Conservation (phyloP, 208 protist species). For the Trypanosoma mega region DNA sequence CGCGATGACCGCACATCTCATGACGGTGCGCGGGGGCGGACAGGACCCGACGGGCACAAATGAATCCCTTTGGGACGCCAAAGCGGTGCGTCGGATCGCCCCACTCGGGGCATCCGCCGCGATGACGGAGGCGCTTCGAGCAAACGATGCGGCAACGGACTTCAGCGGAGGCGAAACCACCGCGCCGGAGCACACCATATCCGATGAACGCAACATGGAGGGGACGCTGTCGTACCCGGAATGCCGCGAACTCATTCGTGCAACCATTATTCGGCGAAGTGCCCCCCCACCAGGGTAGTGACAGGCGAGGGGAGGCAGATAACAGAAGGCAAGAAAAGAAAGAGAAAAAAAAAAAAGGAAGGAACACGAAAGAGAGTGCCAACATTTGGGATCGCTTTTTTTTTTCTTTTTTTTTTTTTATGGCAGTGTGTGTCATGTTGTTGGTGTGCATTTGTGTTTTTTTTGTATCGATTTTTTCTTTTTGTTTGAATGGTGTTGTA, state of each 20-base stretch:
- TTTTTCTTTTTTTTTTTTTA: too few species aligned
- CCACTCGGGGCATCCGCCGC: not conserved
- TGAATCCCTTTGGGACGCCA: constrained; percentile 35
- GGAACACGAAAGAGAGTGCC: not conserved
- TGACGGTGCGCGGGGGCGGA: constrained; percentile 37
- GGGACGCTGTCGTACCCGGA: constrained; percentile 61
- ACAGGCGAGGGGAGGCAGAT: not conserved
- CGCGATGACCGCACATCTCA: constrained; percentile 58
- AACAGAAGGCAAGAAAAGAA: not conserved
- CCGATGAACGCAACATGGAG: too few species aligned
- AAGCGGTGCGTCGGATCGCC: constrained; percentile 22
- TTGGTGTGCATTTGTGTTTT: not conserved
- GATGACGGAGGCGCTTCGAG: not conserved
- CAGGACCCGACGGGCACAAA: not conserved
- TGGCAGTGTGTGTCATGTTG: too few species aligned
- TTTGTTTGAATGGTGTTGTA: too few species aligned
- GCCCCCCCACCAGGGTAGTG: constrained; percentile 57
- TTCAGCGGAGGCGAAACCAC: not conserved
- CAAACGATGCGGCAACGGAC: constrained; percentile 3
- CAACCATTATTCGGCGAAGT: constrained; percentile 53
- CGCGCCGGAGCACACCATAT: too few species aligned
- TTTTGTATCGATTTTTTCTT: not conserved
- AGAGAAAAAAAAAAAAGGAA: not conserved
- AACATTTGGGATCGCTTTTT: not conserved
- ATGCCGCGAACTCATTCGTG: constrained; percentile 65